Percentiles rank a stretch among this genome's conserved stretches.
These are phyloP conservation scores for Stachybotrys elegans DNA, from an alignment of 2,329 filamentous ascomycete species.

Conservation along the genomic window DNA sequence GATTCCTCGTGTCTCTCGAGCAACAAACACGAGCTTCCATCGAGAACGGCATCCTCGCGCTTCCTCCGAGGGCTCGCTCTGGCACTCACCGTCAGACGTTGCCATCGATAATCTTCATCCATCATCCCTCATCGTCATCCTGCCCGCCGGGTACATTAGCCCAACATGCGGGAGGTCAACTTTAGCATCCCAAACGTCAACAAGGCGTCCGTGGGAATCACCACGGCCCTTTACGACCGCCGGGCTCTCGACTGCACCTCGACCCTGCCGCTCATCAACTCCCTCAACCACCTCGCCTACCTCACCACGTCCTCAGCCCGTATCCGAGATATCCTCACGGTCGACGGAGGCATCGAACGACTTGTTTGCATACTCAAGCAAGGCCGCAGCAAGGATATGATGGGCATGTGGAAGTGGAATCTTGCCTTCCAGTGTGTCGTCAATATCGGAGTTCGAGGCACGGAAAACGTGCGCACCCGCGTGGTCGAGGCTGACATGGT, in stretches of 20 bases:
- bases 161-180: conserved; percentile 97
- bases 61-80: too few species aligned
- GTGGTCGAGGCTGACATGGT: conserved; percentile 99
- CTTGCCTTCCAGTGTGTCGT: conserved; percentile 98
- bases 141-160: conserved; percentile 9
- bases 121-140: conserved; percentile 5
- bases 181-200: conserved; percentile 99
- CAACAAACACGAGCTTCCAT: too few species aligned
- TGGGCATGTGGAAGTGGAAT: conserved; percentile 99
- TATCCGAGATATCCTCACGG: conserved; percentile 94
- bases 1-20: too few species aligned
- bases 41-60: too few species aligned
- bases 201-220: conserved; percentile 98
- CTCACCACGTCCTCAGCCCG: conserved; percentile 96
- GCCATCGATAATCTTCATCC: too few species aligned
- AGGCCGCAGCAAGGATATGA: conserved; percentile 93
- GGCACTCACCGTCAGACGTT: too few species aligned
- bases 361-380: conserved; percentile 97
- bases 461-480: conserved; percentile 86
- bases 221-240: conserved; percentile 94
- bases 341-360: conserved; percentile 96
- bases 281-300: conserved; percentile 96
- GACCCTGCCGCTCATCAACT: conserved; percentile 96
- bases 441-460: conserved; percentile 95
- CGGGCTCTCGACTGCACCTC: conserved; percentile 97